A percentile compares a stretch with the other conserved stretches of the same genome.
Evolutionary conservation across 805 yeast genomes (phyloP).

Genomic region (Alloascoidea hylecoeti): DNA sequence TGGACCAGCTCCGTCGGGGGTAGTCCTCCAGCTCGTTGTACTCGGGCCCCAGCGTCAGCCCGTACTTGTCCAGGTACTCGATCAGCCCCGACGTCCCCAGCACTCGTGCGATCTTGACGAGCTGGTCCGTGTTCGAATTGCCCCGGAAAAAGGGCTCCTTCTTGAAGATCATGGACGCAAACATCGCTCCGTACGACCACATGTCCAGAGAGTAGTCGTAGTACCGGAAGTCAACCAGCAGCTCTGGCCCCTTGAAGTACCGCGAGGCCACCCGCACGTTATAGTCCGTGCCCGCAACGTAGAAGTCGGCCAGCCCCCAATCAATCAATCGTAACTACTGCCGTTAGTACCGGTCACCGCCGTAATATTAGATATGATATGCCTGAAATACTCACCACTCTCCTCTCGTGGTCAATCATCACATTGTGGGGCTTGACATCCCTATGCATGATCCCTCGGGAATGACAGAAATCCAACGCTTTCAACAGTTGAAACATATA

Average conservation of each 20-base stretch:
- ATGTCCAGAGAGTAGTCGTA: conserved; percentile 87
- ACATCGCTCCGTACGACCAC: conserved; percentile 91
- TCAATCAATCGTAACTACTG: conserved; percentile 64
- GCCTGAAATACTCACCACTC: too few species aligned
- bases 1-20: conserved; percentile 76
- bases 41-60: conserved; percentile 55
- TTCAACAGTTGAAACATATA: conserved; percentile 68
- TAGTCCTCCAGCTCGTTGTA: conserved; percentile 61
- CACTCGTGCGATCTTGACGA: conserved; percentile 79
- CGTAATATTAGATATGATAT: too few species aligned
- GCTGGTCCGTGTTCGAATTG: conserved; percentile 78
- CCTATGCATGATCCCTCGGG: conserved; percentile 92
- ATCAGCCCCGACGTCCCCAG: conserved; percentile 74
- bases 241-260: conserved; percentile 88
- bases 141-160: conserved; percentile 92
- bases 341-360: too few species aligned
- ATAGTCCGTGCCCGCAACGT: conserved; percentile 79
- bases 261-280: conserved; percentile 91
- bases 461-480: conserved; percentile 78
- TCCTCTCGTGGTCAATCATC: conserved; percentile 74
- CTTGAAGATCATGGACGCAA: conserved; percentile 82
- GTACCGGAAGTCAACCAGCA: conserved; percentile 71
- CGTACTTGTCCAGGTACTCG: conserved; percentile 57
- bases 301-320: conserved; percentile 94
- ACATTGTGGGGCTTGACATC: conserved; percentile 94